Base-by-base conservation (phyloP, 306 rosid genomes). In the Cicer yamashitae region DNA sequence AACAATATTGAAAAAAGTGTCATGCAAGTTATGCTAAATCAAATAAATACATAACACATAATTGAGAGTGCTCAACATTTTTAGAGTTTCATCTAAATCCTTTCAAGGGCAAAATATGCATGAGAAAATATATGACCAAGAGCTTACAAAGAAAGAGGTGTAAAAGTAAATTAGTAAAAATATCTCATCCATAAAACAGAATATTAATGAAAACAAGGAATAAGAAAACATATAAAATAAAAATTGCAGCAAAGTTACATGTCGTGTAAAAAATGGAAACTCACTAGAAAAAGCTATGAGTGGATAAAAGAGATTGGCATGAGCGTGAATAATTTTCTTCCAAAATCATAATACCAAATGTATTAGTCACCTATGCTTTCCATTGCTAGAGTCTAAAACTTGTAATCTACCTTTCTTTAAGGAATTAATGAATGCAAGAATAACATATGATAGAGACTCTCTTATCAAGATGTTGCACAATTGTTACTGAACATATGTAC, bases 1-100 rank as follows among this genome's bases (percentile, higher is more conserved):
- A 37, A 50, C 47, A 79, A 72, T 67, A 46, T 50, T 59, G 74
- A 62, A 67, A 51, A 44, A 58, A 30, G 58, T 78, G 67, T 20
- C 41, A 20, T 30, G 57, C 12, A 75, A 60, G 37, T 65, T 59
- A 66, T 30, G 12, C 11, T 39, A 66, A 57, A 73, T 10, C 20
- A 25, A 72, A 47, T 38, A 57, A 58, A 63, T 58, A 58, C 54
- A 57, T 41, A 18, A 14, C 48, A 56, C n/a, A 67, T 46, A 57
- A 66, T 59, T 10, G 37, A 71, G 52, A 71, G 58, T 50, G 69
- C 64, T 10, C 25, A 48, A 51, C 9, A 11, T 58, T 47, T 71
- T 52, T 13, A 73, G 10, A 39, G 58, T 56, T 20, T 25, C 39
- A 12, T 70, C 61, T 54, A 62, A 64, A 67, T 57, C 45, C 51